Percentiles rank a stretch among this genome's conserved stretches.
phyloP scores from a whole-genome alignment of 2,329 filamentous ascomycete genomes.

The Cercospora canescens region DNA sequence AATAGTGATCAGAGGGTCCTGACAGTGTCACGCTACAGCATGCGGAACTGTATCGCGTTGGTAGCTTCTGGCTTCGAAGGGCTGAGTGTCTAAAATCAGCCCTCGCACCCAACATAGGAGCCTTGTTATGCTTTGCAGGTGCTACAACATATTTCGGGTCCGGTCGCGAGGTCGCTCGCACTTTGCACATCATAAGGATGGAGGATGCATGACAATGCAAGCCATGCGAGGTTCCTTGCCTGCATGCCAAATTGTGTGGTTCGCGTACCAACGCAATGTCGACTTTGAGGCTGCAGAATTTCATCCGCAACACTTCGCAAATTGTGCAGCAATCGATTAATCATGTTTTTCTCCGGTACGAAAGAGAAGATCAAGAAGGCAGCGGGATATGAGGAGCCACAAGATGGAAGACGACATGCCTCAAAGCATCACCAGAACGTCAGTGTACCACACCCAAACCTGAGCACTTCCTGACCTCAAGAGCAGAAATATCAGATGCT shows the following conservation, averaged over 20 bases:
- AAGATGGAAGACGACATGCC: neutral
- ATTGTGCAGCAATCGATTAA: neutral
- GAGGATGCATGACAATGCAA: neutral
- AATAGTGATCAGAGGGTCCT: neutral
- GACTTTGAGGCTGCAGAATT: neutral
- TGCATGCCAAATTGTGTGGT: neutral
- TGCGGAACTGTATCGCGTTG: neutral
- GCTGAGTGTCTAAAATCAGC: neutral
- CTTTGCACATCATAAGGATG: neutral
- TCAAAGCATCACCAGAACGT: neutral
- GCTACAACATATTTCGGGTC: neutral
- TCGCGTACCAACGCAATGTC: neutral
- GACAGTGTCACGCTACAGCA: neutral
- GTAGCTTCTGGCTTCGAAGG: neutral
- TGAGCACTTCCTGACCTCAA: neutral
- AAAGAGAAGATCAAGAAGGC: neutral
- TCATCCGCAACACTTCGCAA: neutral
- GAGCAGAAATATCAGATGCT: neutral
- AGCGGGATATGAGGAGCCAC: neutral
- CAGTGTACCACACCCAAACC: neutral
- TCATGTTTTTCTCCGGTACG: neutral
- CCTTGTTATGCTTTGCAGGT: neutral
- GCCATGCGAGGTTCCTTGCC: neutral
- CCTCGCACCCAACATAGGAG: neutral
- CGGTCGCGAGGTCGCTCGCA: neutral